Conservation (phyloP, 139 green algal species). For the Chlamydomonas incerta region DNA sequence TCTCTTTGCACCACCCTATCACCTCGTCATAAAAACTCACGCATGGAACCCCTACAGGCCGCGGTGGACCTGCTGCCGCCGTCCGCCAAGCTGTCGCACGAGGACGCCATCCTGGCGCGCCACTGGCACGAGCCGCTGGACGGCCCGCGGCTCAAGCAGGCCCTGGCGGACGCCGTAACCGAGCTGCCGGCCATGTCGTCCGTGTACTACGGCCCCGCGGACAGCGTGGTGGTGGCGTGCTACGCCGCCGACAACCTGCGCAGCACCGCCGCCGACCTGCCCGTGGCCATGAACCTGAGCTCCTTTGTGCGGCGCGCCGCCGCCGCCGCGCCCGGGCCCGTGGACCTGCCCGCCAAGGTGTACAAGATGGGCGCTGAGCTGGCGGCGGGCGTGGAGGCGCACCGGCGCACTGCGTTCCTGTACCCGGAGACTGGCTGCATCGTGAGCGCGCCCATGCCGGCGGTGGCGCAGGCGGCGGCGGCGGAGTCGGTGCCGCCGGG, state of each 20-base stretch:
- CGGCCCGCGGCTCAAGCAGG: slow-evolving; percentile 56
- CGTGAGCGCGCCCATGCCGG: neutral
- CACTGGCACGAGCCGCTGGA: slow-evolving; percentile 53
- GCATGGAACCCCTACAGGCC: slow-evolving; percentile 7
- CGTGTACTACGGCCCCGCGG: slow-evolving; percentile 33
- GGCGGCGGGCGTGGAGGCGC: neutral
- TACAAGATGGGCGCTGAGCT: slow-evolving; percentile 43
- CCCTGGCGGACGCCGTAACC: slow-evolving; percentile 46
- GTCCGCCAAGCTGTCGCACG: slow-evolving; percentile 56
- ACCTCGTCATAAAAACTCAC: neutral
- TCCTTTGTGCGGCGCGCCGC: slow-evolving; percentile 37
- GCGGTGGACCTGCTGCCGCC: slow-evolving; percentile 55
- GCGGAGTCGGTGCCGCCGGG: slow-evolving; percentile 11
- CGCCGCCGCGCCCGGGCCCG: slow-evolving; percentile 24
- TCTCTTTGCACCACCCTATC: neutral
- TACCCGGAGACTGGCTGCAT: slow-evolving; percentile 19
- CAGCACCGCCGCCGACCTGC: slow-evolving; percentile 19
- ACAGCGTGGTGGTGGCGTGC: slow-evolving; percentile 48
- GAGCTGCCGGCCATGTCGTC: slow-evolving; percentile 45
- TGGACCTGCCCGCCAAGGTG: slow-evolving; percentile 42
- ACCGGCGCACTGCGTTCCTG: slow-evolving; percentile 22
- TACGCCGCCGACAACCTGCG: slow-evolving; percentile 50
- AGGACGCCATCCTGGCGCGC: slow-evolving; percentile 40
- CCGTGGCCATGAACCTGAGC: slow-evolving; percentile 46
- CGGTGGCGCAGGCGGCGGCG: neutral